Base-by-base conservation (phyloP, 129 eudicot genomes). In the Dittrichia graveolens region DNA sequence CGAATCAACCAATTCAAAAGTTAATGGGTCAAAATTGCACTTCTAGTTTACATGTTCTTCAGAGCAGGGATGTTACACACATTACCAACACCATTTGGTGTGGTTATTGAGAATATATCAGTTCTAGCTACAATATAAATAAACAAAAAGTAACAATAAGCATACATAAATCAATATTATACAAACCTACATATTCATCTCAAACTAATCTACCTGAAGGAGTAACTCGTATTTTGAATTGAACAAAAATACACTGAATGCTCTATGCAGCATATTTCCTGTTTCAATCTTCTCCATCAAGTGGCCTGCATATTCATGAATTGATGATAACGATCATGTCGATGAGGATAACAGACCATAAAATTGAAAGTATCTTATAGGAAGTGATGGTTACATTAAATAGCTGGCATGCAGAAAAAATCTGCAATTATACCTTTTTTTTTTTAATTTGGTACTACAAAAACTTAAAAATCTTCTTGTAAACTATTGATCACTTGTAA, bases 171-270 rank as follows among this genome's bases (percentile, higher is more conserved):
- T 12, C 31, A 24, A 56, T 34, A 45, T 14, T 37, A 13, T 58
- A 52, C 47, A 63, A 52, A 64, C 54, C 42, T 42, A 56, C 14
- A 65, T 43, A 45, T 15, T 15, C 11, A 47, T 45, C 16, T 45
- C 12, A 68, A 68, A 54, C 0, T 12, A 48, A 46, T 59, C 18
- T 81, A 94, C 96, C 98, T 94, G 98, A 82, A 94, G 98, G 72
- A 94, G 88, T 50, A 94, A 61, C 85, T 94, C 98, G 54, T 90
- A 84, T 69, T 94, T 94, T 47, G 98, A 90, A 78, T 94, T 94
- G 70, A 94, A 94, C 79, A 94, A 61, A 62, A 94, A 94, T 44
- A 94, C 96, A 53, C 98, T 94, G 81, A 94, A 94, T 71, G 98
- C 98, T 84, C 98, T 84, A 66, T 94, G 98, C 24, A 94, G 80